Base-by-base conservation (phyloP, 345 rosid species). In the Eutrema heterophyllum region DNA sequence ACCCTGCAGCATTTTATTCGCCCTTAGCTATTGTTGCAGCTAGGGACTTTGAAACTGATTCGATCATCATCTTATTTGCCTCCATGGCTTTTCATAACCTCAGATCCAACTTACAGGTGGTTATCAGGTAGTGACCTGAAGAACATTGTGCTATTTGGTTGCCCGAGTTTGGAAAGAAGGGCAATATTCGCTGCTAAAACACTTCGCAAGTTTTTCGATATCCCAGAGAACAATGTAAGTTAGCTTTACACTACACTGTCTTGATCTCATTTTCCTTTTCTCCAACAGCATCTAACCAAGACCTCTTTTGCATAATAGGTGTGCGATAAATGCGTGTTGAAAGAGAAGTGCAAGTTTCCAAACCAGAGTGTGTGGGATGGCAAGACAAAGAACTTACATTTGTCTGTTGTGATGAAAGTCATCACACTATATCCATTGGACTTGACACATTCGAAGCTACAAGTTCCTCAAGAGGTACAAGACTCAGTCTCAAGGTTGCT, bases 71-170 rank as follows among this genome's bases (percentile, higher is more conserved):
- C 14, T 36, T 53, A 26, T 44, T 57, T 53, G 44, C 62, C 6
- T 64, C 50, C 15, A 35, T 5, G n/a, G 49, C 36, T 35, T 4
- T 64, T 15, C 13, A 30, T 69, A 70, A 77, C 48, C 58, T 54
- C 60, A 12, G 30, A 59, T 79, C 77, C 73, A 75, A 64, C 66
- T 44, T 78, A 15, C 80, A 93, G 98, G 81, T 87, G 93, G 96
- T 77, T 93, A 74, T 87, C 96, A 21, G 90, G 96, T 38, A 82
- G 83, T 15, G 85, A 87, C 72, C 73, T 93, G 80, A 87, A 89
- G 80, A 85, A 64, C 60, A 71, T 89, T 59, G 93, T 82, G 18
- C 73, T 81, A 18, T 83, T 86, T 66, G 98, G 98, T 65, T 93
- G 98, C 73, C 96, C 93, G 41, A 80, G 87, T 63, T 75, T 83